These are phyloP conservation scores for Acorus calamus DNA, from an alignment of 106 monocot genomes.

Conservation along the genomic window DNA sequence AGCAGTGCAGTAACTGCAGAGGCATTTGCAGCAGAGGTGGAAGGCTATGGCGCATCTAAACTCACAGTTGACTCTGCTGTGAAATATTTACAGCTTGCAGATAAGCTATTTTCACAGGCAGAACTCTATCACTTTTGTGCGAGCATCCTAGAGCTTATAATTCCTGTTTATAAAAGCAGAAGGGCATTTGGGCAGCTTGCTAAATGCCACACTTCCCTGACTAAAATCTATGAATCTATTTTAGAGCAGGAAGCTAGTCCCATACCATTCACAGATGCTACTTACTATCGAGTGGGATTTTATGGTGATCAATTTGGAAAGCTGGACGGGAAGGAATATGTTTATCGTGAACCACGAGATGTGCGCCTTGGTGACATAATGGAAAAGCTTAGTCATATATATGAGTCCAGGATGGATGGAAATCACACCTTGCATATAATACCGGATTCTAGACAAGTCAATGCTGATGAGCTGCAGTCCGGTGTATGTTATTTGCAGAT, in stretches of 20 bases:
- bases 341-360: constrained; percentile 85
- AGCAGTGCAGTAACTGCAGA: constrained; percentile 59
- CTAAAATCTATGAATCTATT: constrained; percentile 86
- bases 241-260: constrained; percentile 88
- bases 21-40: constrained; percentile 94
- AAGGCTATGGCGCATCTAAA: constrained; percentile 99
- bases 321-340: constrained; percentile 71
- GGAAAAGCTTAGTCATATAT: constrained; percentile 93
- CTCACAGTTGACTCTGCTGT: constrained; percentile 95
- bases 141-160: constrained; percentile 87
- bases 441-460: constrained; percentile 98
- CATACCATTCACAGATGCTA: constrained; percentile 93
- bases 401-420: constrained; percentile 76
- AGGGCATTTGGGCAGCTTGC: constrained; percentile 81
- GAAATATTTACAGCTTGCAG: constrained; percentile 91
- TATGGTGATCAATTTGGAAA: constrained; percentile 88
- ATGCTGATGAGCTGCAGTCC: constrained; percentile 86
- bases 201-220: constrained; percentile 91
- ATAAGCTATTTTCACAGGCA: constrained; percentile 91
- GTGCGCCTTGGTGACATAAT: constrained; percentile 97
- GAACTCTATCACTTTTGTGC: constrained; percentile 92
- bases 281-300: constrained; percentile 94
- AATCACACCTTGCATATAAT: constrained; percentile 84
- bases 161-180: constrained; percentile 93
- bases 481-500: constrained; percentile 96